Evolutionary conservation across 2,329 filamentous ascomycete species (phyloP).

Genomic region (Sarocladiaceae sp.): DNA sequence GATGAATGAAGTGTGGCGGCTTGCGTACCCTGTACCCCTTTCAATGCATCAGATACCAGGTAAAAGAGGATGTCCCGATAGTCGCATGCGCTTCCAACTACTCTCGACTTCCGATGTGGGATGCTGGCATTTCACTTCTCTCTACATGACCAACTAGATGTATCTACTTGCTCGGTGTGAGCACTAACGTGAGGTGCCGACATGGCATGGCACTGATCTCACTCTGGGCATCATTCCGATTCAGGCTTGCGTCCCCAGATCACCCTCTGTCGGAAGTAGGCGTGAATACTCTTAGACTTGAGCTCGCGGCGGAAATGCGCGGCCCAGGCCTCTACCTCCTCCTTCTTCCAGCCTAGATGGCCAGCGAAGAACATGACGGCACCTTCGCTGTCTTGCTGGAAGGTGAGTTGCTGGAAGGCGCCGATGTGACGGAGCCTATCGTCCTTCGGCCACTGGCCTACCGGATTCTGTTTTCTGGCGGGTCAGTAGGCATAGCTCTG

Average conservation of each 20-base stretch:
- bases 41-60: too few species aligned
- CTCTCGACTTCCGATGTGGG: too few species aligned
- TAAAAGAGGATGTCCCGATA: too few species aligned
- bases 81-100: too few species aligned
- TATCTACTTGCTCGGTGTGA: too few species aligned
- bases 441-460: constrained; percentile 3
- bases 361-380: constrained; percentile 16
- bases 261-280: constrained; percentile 1
- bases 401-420: constrained; percentile 10
- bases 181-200: too few species aligned
- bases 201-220: too few species aligned
- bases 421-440: constrained; percentile 3
- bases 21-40: too few species aligned
- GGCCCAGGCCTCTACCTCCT: constrained; percentile 16
- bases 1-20: too few species aligned
- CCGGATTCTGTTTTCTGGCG: neutral
- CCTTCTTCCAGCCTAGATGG: constrained; percentile 15
- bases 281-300: constrained; percentile 10
- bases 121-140: too few species aligned
- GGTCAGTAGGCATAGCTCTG: neutral
- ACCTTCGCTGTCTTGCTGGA: constrained; percentile 17
- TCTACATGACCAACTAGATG: too few species aligned
- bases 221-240: too few species aligned
- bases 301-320: constrained; percentile 16
- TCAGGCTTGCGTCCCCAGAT: constrained; percentile 4